Base-by-base conservation (phyloP, 352 stramenopile genomes). In the Phytophthora quininea region DNA sequence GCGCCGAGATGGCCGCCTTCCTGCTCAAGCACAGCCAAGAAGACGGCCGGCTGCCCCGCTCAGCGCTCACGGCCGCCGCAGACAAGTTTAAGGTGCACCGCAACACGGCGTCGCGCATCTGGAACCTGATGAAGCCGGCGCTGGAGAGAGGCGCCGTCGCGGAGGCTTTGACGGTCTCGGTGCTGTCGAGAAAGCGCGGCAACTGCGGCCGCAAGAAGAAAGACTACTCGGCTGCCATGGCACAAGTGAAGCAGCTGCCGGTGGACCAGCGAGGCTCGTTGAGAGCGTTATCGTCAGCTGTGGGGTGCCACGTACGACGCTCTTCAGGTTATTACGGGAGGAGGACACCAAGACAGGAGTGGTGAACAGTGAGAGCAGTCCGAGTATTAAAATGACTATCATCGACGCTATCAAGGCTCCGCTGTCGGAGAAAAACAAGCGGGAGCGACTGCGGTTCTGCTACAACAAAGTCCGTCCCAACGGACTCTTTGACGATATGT, bases 201-300 rank as follows among this genome's bases (percentile, higher is more conserved):
- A 82, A 82, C 35, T 82, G 67, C 14, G 74, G 74, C 33, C 67
- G 71, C 30, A 79, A 79, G 50, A 79, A 77, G 61, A 82, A 82
- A 35, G 74, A 82, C 51, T 79, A 82, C 52, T 73, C 74, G 37
- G 71, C 60, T 3, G 71, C 62, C 1, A 33, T 82, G 45, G 74
- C 75, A 47, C 68, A 55, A 27, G 57, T 79, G 6, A 82, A 79
- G 38, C 55, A 79, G 61, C 61, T 82, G 4, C 74, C 74, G 10
- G 54, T 77, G 46, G 75, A 67, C 50, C 72, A 79, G 54, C 72
- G 72, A 19, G 62, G 69, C 10, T 80, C 69, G 4, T 42, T 83
- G 14, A 65, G 75, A 40, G 72, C 75, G 12, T 46, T 83, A 7
- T 76, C 71, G 10, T 70, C 72, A 30, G 75, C 75, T 14, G 71